A percentile compares a stretch with the other conserved stretches of the same genome.
Evolutionary conservation across 2,329 filamentous ascomycete species (phyloP).

Genomic region (Phyllosticta citrichinensis): DNA sequence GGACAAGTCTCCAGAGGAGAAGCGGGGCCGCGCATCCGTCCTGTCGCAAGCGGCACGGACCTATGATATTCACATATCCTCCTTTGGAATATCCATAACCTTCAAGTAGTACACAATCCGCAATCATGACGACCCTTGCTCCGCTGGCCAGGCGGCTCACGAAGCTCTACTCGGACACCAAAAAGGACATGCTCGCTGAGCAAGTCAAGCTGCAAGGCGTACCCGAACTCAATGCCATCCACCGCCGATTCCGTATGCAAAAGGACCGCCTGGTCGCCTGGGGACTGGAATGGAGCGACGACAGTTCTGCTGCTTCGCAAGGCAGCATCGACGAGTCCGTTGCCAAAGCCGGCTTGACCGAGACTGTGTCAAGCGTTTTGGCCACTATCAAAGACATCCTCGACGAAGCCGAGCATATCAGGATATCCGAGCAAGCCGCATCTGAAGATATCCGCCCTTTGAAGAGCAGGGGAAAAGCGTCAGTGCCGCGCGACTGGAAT

Average conservation of each 20-base stretch:
- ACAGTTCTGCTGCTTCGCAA: slow-evolving; percentile 43
- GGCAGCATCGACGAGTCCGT: slow-evolving; percentile 65
- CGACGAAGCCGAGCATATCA: slow-evolving; percentile 64
- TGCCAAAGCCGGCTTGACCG: slow-evolving; percentile 57
- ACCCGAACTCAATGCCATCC: slow-evolving; percentile 60
- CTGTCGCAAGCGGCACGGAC: background rate
- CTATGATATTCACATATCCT: too few relatives aligned
- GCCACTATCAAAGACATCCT: slow-evolving; percentile 71
- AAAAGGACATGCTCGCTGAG: slow-evolving; percentile 61
- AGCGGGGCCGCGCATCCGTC: background rate
- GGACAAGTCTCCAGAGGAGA: background rate
- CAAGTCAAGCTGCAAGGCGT: slow-evolving; percentile 47
- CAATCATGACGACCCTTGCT: slow-evolving; percentile 9
- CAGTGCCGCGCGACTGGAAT: slow-evolving; percentile 37
- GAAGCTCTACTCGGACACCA: slow-evolving; percentile 71
- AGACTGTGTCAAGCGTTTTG: slow-evolving; percentile 70
- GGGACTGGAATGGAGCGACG: slow-evolving; percentile 74
- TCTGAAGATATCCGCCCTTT: slow-evolving; percentile 22
- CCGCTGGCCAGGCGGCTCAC: slow-evolving; percentile 43
- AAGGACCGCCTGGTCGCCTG: slow-evolving; percentile 70
- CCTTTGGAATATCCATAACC: background rate
- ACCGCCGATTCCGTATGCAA: slow-evolving; percentile 69
- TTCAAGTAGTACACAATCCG: background rate
- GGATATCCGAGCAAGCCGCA: slow-evolving; percentile 33
- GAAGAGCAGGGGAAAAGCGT: slow-evolving; percentile 27